phyloP scores from a whole-genome alignment of 2,329 filamentous ascomycete species.

The Periglandula ipomoeae region DNA sequence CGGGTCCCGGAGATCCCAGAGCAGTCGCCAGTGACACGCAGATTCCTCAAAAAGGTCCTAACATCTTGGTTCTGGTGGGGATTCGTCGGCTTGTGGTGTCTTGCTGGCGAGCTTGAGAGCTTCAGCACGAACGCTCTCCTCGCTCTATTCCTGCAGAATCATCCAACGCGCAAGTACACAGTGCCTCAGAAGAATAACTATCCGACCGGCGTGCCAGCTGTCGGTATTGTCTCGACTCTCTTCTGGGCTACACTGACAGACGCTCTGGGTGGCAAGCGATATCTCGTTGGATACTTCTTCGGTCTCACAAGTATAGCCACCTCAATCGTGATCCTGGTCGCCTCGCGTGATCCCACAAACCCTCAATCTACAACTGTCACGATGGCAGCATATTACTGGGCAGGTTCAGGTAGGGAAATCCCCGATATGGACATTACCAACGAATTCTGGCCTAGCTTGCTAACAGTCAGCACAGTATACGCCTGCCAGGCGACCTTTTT shows the following conservation, averaged over 20 bases:
- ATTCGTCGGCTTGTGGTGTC: conserved; percentile 58
- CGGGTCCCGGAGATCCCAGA: conserved; percentile 29
- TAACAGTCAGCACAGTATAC: conserved; percentile 52
- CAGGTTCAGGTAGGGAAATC: conserved; percentile 34
- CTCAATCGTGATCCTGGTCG: conserved; percentile 50
- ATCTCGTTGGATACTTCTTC: conserved; percentile 59
- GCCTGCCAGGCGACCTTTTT: conserved; percentile 68
- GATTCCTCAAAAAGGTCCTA: conserved; percentile 46
- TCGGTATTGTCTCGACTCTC: conserved; percentile 50
- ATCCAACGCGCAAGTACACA: conserved; percentile 33
- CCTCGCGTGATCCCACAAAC: conserved; percentile 30
- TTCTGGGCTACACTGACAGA: conserved; percentile 65
- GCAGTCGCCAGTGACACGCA: conserved; percentile 34
- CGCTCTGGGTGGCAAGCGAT: conserved; percentile 52
- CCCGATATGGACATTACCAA: no score
- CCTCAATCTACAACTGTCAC: conserved; percentile 38
- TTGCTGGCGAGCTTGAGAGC: conserved; percentile 63
- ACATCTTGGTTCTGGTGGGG: conserved; percentile 57
- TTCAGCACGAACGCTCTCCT: conserved; percentile 57
- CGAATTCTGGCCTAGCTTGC: no score
- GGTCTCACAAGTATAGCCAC: conserved; percentile 55
- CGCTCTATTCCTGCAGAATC: conserved; percentile 39
- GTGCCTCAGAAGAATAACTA: conserved; percentile 47
- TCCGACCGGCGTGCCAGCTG: conserved; percentile 45
- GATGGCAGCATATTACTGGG: conserved; percentile 62